A percentile compares a stretch with the other conserved stretches of the same genome.
Conservation (phyloP, 805 yeast species). For the Cyberlindnera amylophila region DNA sequence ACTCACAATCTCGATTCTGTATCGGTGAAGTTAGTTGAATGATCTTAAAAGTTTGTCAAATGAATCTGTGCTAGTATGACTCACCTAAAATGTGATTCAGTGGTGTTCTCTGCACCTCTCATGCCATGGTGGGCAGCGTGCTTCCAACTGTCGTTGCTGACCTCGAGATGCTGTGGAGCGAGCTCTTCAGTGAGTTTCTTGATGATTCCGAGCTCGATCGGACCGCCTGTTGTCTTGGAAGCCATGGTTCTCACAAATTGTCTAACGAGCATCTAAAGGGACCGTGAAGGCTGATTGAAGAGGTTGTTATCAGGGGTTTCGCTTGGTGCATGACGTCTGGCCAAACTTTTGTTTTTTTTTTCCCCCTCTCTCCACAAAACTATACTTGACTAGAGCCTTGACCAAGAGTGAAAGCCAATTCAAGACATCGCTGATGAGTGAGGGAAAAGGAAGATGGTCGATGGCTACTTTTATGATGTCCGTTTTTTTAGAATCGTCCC, state of each 20-base stretch:
- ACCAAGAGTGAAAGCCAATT: too few species aligned
- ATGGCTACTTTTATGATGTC: too few species aligned
- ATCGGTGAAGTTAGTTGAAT: background rate
- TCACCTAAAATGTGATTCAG: conserved; percentile 71
- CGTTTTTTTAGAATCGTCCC: too few species aligned
- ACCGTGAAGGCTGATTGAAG: background rate
- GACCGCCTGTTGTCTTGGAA: conserved; percentile 22
- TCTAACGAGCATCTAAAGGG: conserved; percentile 7
- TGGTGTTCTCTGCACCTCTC: conserved; percentile 62
- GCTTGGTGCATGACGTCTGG: too few species aligned
- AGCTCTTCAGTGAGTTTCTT: conserved; percentile 21
- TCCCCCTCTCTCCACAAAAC: too few species aligned
- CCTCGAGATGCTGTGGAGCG: conserved; percentile 43
- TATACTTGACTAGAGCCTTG: too few species aligned
- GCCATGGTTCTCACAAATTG: conserved; percentile 21
- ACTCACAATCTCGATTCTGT: conserved; percentile 64
- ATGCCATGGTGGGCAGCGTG: conserved; percentile 87
- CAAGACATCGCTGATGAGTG: too few species aligned
- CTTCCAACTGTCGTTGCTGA: conserved; percentile 79
- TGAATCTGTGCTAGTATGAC: background rate
- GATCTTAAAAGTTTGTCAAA: background rate
- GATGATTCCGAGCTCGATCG: conserved; percentile 22
- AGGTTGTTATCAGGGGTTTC: background rate
- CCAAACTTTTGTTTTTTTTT: too few species aligned
- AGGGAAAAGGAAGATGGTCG: too few species aligned